Percentiles rank a stretch among this genome's conserved stretches.
These are phyloP conservation scores for Chaetomiaceae sp. DNA, from an alignment of 2,329 filamentous ascomycete genomes.

Conservation along the genomic window DNA sequence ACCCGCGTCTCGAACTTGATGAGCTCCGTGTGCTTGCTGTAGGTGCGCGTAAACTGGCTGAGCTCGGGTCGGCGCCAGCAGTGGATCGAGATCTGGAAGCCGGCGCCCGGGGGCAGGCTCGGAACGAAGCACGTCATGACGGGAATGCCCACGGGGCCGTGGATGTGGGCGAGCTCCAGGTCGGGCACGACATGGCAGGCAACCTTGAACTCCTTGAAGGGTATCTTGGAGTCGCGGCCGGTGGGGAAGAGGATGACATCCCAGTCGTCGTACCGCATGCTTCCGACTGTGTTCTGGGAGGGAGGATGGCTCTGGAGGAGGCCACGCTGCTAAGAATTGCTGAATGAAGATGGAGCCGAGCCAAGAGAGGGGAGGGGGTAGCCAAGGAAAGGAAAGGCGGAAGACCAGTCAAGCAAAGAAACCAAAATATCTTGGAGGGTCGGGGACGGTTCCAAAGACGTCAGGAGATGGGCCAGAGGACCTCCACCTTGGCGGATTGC, in stretches of 20 bases:
- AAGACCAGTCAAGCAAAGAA: slow-evolving; percentile 6
- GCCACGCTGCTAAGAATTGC: slow-evolving; percentile 3
- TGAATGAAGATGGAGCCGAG: slow-evolving; percentile 10
- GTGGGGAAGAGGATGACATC: slow-evolving; percentile 76
- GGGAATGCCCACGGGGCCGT: slow-evolving; percentile 51
- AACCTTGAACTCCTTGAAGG: slow-evolving; percentile 78
- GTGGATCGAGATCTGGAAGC: slow-evolving; percentile 71
- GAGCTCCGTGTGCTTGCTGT: slow-evolving; percentile 52
- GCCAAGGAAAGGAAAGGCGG: slow-evolving; percentile 2
- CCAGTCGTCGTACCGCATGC: slow-evolving; percentile 83
- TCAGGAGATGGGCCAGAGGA: neutral
- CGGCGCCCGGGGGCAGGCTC: slow-evolving; percentile 51
- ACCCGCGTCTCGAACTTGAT: slow-evolving; percentile 63
- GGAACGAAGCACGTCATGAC: slow-evolving; percentile 69
- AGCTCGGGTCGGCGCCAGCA: slow-evolving; percentile 62
- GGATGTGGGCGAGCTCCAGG: slow-evolving; percentile 48
- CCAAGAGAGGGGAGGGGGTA: slow-evolving; percentile 6
- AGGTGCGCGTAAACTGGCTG: slow-evolving; percentile 52
- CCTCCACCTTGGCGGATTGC: neutral
- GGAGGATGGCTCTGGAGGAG: neutral
- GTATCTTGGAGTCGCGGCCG: slow-evolving; percentile 54
- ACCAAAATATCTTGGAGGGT: slow-evolving; percentile 2
- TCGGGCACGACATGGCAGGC: slow-evolving; percentile 66
- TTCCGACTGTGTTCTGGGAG: slow-evolving; percentile 27
- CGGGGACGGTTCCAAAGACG: slow-evolving; percentile 3